These are phyloP conservation scores for Grosmannia penicillata DNA, from an alignment of 2,329 filamentous ascomycete species.

Conservation along the genomic window DNA sequence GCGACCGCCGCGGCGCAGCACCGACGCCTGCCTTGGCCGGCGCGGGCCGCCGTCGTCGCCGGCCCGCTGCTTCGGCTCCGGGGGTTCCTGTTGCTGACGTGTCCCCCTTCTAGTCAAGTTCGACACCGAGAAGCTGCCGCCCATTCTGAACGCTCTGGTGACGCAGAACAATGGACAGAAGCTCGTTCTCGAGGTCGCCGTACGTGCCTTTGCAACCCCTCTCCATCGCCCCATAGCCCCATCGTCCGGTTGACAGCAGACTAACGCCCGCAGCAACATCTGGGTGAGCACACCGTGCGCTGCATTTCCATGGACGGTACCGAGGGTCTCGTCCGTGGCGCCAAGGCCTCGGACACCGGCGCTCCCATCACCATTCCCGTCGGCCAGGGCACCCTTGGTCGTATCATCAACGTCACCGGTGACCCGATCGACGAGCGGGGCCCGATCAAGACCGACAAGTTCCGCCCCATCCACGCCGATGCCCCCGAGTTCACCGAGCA, in stretches of 20 bases:
- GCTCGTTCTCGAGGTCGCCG: constrained; percentile 90
- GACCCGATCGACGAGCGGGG: constrained; percentile 99
- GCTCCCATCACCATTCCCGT: constrained; percentile 93
- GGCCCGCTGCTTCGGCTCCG: constrained; percentile 5
- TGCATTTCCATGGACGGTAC: constrained; percentile 99
- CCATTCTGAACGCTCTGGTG: constrained; percentile 94
- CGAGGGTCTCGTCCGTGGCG: constrained; percentile 95
- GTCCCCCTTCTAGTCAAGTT: constrained; percentile 64
- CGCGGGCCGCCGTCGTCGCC: too few species aligned
- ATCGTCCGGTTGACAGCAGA: constrained; percentile 15
- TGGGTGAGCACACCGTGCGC: constrained; percentile 97
- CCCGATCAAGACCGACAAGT: constrained; percentile 87
- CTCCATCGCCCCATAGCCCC: not conserved
- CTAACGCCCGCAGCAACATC: constrained; percentile 62
- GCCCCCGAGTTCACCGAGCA: constrained; percentile 87
- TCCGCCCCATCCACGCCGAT: constrained; percentile 83
- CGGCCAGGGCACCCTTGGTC: constrained; percentile 82
- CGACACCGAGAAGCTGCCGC: constrained; percentile 79
- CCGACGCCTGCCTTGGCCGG: too few species aligned
- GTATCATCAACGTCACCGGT: constrained; percentile 99
- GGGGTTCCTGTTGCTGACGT: constrained; percentile 12
- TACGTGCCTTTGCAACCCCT: constrained; percentile 32
- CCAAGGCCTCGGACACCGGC: constrained; percentile 75
- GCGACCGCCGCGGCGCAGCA: too few species aligned
- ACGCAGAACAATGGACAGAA: constrained; percentile 86